Evolutionary conservation across 495 filamentous ascomycete genomes (phyloP).

Genomic region (Aspergillus nidulans): DNA sequence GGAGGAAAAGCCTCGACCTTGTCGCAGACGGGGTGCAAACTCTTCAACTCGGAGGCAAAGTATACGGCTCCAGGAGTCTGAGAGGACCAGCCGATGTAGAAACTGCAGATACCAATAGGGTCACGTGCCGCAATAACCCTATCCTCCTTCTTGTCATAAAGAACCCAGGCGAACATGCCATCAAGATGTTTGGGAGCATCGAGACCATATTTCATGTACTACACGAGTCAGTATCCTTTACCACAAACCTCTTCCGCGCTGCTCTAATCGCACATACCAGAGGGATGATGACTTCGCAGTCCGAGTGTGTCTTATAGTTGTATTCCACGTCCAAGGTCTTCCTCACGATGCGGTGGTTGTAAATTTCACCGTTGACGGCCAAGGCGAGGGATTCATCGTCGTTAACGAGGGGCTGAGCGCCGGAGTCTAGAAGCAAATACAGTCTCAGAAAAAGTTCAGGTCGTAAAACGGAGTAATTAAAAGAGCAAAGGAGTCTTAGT

Average conservation of each 20-base stretch:
- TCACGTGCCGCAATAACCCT: conserved; percentile 90
- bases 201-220: conserved; percentile 91
- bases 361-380: conserved; percentile 99
- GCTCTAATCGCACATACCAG: conserved; percentile 57
- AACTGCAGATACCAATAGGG: conserved; percentile 94
- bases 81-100: conserved; percentile 90
- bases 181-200: conserved; percentile 93
- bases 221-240: conserved; percentile 21
- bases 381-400: conserved; percentile 82
- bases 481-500: not conserved
- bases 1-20: conserved; percentile 91
- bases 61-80: conserved; percentile 77
- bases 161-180: conserved; percentile 98
- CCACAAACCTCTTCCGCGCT: not conserved
- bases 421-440: conserved; percentile 60
- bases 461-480: not conserved
- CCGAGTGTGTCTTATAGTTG: conserved; percentile 95
- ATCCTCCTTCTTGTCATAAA: conserved; percentile 90
- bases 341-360: conserved; percentile 93
- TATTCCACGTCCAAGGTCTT: conserved; percentile 76
- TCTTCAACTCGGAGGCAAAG: conserved; percentile 97
- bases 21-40: conserved; percentile 88
- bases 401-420: conserved; percentile 92
- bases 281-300: conserved; percentile 97
- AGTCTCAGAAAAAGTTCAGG: conserved; percentile 1